These are phyloP conservation scores for Herpetomonas tarakana DNA, from an alignment of 208 protist genomes.

Conservation along the genomic window DNA sequence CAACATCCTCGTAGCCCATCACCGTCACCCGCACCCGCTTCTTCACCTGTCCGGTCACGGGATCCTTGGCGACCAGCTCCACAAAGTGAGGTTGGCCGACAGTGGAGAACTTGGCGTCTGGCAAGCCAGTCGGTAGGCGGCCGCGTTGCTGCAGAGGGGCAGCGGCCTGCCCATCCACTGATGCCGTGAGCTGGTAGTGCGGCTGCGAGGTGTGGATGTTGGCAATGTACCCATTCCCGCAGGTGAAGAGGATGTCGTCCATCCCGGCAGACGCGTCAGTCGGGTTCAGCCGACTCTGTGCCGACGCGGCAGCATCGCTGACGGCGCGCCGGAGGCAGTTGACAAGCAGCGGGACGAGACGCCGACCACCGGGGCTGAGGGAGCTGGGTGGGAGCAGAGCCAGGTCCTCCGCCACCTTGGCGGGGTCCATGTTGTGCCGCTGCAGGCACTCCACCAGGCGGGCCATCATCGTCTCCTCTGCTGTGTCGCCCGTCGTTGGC, in stretches of 20 bases:
- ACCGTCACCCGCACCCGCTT: conserved; percentile 43
- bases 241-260: conserved; percentile 65
- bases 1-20: conserved; percentile 22
- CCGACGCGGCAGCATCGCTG: conserved; percentile 15
- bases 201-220: conserved; percentile 63
- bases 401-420: conserved; percentile 43
- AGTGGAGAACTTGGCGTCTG: conserved; percentile 11
- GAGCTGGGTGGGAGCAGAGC: conserved; percentile 11
- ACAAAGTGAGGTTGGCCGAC: conserved; percentile 49
- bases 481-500: conserved; percentile 19
- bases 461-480: conserved; percentile 50
- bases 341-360: conserved; percentile 48
- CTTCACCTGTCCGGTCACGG: conserved; percentile 29
- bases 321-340: conserved; percentile 38
- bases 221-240: conserved; percentile 43
- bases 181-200: conserved; percentile 45
- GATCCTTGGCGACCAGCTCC: conserved; percentile 53
- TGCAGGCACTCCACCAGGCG: conserved; percentile 66
- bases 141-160: conserved; percentile 52
- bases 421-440: conserved; percentile 39
- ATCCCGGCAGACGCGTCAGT: neutral
- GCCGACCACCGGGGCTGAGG: conserved; percentile 40
- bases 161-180: conserved; percentile 51
- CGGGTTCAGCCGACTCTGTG: conserved; percentile 1
- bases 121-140: conserved; percentile 43